phyloP scores from a whole-genome alignment of 495 filamentous ascomycete genomes.

The Hyaloscypha variabilis region DNA sequence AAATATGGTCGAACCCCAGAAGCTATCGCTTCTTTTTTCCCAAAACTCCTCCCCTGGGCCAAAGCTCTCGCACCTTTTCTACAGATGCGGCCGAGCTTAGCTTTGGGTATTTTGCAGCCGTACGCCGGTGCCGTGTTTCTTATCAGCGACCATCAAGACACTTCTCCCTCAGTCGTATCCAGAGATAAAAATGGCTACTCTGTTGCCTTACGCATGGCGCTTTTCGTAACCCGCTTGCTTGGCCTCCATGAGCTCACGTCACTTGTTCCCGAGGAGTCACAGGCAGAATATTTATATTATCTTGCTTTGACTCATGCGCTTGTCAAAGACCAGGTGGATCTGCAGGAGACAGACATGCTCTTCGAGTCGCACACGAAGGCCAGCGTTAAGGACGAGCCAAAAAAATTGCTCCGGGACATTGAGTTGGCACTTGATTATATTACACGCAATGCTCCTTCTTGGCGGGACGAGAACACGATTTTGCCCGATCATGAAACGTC shows the following conservation, averaged over 20 bases:
- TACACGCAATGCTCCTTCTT: neutral
- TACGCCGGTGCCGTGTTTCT: conserved; percentile 73
- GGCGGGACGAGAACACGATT: neutral
- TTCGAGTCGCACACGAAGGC: conserved; percentile 5
- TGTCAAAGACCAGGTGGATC: conserved; percentile 46
- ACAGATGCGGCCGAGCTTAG: conserved; percentile 54
- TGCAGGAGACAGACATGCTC: conserved; percentile 21
- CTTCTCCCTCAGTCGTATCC: conserved; percentile 34
- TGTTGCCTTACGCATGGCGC: conserved; percentile 70
- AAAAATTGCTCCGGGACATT: neutral
- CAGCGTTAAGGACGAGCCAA: conserved; percentile 12
- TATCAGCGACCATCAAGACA: conserved; percentile 38
- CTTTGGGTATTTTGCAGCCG: conserved; percentile 71
- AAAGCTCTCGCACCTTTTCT: conserved; percentile 60
- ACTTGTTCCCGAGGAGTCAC: conserved; percentile 34
- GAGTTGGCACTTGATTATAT: neutral
- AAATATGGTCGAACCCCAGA: conserved; percentile 14
- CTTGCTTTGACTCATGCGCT: conserved; percentile 44
- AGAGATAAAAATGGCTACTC: conserved; percentile 71
- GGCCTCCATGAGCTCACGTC: conserved; percentile 34
- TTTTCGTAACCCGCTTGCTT: conserved; percentile 64
- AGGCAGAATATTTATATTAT: conserved; percentile 42
- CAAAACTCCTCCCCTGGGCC: conserved; percentile 44
- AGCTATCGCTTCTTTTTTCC: conserved; percentile 39
- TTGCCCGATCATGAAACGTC: neutral